phyloP scores from a whole-genome alignment of 352 stramenopile species.

The Pythium plurisporium region DNA sequence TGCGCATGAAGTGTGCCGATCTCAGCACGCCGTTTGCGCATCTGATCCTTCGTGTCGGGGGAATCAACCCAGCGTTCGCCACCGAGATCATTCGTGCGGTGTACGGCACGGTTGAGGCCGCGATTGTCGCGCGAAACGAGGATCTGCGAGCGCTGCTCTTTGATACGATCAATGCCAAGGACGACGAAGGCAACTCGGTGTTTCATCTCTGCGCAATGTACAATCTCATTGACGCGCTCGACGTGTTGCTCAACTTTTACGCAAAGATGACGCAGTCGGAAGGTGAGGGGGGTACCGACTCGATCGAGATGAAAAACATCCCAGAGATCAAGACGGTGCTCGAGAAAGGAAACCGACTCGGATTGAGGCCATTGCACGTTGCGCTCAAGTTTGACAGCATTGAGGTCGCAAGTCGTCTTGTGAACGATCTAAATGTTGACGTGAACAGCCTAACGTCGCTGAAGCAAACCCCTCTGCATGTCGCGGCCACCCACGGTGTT shows the following conservation, averaged over 20 bases:
- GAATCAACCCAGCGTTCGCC: constrained; percentile 49
- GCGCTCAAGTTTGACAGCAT: constrained; percentile 59
- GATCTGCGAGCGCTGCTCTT: constrained; percentile 48
- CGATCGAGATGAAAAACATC: background rate
- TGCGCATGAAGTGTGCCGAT: constrained; percentile 59
- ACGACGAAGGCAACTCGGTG: constrained; percentile 77
- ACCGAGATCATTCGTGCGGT: constrained; percentile 37
- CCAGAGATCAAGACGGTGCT: constrained; percentile 34
- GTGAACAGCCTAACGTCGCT: constrained; percentile 43
- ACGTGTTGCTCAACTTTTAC: constrained; percentile 45
- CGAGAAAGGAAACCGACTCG: constrained; percentile 60
- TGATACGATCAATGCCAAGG: constrained; percentile 42
- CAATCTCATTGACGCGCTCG: constrained; percentile 43
- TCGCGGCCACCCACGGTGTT: constrained; percentile 55
- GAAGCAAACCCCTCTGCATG: constrained; percentile 60
- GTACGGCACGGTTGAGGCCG: constrained; percentile 10
- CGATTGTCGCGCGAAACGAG: constrained; percentile 3
- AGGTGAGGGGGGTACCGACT: background rate
- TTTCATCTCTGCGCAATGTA: constrained; percentile 76
- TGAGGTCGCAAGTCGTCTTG: constrained; percentile 22
- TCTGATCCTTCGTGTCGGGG: constrained; percentile 57
- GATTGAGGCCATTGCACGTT: constrained; percentile 57
- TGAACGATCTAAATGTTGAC: constrained; percentile 39
- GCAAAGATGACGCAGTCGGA: constrained; percentile 20
- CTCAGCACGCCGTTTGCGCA: constrained; percentile 67